A percentile compares a stretch with the other conserved stretches of the same genome.
Conservation (phyloP, 495 filamentous ascomycete species). For the Penicillium ochrochloron region DNA sequence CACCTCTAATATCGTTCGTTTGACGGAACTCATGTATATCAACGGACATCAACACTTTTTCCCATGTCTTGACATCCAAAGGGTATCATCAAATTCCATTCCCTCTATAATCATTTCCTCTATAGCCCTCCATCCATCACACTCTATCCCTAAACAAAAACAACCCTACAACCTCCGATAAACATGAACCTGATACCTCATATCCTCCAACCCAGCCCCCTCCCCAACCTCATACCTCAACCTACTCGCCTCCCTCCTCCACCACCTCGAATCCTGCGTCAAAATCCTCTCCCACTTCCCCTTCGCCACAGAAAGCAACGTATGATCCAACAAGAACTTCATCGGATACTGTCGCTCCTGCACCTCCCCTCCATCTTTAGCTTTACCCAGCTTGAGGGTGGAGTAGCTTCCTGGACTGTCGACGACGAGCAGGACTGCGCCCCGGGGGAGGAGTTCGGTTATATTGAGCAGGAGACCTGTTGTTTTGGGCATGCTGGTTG, state of each 20-base stretch:
- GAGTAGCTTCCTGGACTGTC: conserved; percentile 95
- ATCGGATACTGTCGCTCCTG: conserved; percentile 83
- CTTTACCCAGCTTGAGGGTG: conserved; percentile 66
- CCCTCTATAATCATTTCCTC: background rate
- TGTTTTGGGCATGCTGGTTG: conserved; percentile 70
- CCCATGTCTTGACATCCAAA: background rate
- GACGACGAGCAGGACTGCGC: conserved; percentile 78
- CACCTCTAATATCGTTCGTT: too few species aligned
- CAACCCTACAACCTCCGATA: conserved; percentile 54
- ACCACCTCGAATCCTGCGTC: conserved; percentile 81
- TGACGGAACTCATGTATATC: too few species aligned
- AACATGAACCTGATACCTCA: conserved; percentile 90
- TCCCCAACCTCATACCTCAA: conserved; percentile 78
- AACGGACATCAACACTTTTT: background rate
- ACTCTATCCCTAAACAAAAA: background rate
- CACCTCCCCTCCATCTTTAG: conserved; percentile 22
- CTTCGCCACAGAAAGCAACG: conserved; percentile 60
- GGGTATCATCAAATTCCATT: background rate
- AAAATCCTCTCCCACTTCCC: conserved; percentile 72
- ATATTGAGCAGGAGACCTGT: conserved; percentile 74
- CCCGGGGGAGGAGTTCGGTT: conserved; percentile 55
- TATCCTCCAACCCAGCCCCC: conserved; percentile 74
- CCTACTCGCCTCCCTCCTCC: conserved; percentile 64
- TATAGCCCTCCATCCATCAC: background rate
- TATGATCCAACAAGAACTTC: conserved; percentile 89